Percentiles rank a stretch among this genome's conserved stretches.
Conservation (phyloP, 2,329 filamentous ascomycete genomes). For the Lasiodiplodia theobromae region DNA sequence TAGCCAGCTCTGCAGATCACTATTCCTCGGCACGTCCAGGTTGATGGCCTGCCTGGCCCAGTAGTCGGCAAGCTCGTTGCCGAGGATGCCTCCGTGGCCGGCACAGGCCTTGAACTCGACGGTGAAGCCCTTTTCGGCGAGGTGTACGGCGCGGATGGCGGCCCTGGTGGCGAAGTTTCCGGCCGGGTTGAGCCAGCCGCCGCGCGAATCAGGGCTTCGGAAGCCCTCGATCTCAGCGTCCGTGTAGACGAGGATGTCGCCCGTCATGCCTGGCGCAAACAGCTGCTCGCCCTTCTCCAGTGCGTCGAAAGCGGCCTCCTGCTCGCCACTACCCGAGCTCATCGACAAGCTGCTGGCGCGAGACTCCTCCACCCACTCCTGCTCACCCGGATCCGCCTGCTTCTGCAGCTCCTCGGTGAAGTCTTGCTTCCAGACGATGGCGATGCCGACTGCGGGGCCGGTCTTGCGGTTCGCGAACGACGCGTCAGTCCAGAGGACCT, state of each 20-base stretch:
- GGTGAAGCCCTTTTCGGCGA: neutral
- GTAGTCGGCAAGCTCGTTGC: slow-evolving; percentile 7
- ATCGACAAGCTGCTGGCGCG: neutral
- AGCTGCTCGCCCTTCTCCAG: neutral
- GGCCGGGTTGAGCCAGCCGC: neutral
- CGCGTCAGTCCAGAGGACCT: neutral
- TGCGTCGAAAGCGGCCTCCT: neutral
- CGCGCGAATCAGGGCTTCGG: neutral
- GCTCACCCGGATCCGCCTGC: neutral
- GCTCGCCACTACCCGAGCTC: neutral
- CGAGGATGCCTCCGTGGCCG: neutral
- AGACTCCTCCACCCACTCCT: neutral
- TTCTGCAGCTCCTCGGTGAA: neutral
- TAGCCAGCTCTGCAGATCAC: neutral
- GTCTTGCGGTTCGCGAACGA: neutral
- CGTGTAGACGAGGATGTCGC: neutral
- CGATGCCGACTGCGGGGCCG: neutral
- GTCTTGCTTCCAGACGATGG: neutral
- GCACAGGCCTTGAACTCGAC: neutral
- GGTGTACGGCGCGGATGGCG: neutral
- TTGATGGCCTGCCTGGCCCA: neutral
- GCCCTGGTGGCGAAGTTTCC: neutral
- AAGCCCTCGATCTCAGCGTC: neutral
- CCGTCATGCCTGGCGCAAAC: neutral
- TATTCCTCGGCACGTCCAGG: fast-evolving